A percentile compares a stretch with the other conserved stretches of the same genome.
These are phyloP conservation scores for Coemansia sp. DNA, from an alignment of 192 early-diverging fungal species.

Conservation along the genomic window DNA sequence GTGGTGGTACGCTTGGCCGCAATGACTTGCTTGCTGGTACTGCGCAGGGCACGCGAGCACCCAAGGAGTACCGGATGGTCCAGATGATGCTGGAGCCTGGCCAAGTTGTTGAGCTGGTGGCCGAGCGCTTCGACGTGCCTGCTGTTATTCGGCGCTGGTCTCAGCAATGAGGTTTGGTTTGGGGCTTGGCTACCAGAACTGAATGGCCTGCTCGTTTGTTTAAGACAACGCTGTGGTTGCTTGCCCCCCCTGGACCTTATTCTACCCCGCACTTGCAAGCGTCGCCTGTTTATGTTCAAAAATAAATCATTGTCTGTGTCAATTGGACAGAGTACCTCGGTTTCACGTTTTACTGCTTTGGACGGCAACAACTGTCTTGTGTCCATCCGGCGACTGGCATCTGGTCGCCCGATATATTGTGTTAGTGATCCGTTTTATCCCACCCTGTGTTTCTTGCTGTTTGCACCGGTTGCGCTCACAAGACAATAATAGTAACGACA, in stretches of 20 bases:
- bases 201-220: neutral
- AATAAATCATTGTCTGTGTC: too few relatives aligned
- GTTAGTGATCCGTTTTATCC: neutral
- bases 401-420: neutral
- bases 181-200: too few relatives aligned
- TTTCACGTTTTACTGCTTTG: neutral
- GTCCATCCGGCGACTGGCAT: neutral
- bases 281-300: neutral
- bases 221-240: neutral
- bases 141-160: conserved; percentile 67
- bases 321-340: neutral
- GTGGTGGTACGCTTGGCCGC: conserved; percentile 21
- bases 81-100: conserved; percentile 72
- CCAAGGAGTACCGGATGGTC: conserved; percentile 88
- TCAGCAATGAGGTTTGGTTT: conserved; percentile 32
- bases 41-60: conserved; percentile 59
- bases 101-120: conserved; percentile 66
- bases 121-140: conserved; percentile 65
- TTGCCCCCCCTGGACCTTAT: neutral
- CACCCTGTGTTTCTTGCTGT: neutral
- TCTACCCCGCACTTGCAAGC: neutral
- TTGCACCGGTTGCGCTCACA: too few relatives aligned
- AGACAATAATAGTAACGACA: neutral
- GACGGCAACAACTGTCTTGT: neutral
- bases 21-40: conserved; percentile 46